Conservation (phyloP, 345 rosid species). For the Acer negundo region DNA sequence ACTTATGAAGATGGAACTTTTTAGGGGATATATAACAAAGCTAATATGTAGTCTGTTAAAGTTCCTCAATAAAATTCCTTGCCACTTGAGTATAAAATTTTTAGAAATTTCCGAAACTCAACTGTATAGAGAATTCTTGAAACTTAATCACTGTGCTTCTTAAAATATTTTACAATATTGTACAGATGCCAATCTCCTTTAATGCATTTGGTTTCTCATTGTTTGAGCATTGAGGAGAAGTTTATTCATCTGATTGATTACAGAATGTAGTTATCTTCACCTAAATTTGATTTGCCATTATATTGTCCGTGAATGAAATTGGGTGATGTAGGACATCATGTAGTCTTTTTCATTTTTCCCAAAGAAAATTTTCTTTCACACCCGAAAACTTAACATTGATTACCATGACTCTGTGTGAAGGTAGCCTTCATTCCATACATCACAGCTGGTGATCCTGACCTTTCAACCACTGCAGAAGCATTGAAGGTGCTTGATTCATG, state of each 20-base stretch:
- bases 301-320: neutral
- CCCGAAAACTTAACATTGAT: neutral
- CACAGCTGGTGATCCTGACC: constrained; percentile 98
- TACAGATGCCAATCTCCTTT: neutral
- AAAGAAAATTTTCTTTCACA: neutral
- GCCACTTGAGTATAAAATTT: neutral
- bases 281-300: constrained; percentile 6
- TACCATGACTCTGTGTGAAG: constrained; percentile 37
- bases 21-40: neutral
- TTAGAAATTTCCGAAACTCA: neutral
- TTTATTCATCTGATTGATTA: neutral
- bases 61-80: neutral
- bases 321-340: neutral
- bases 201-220: neutral
- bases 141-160: neutral
- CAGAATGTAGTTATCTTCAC: neutral
- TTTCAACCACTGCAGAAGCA: constrained; percentile 88
- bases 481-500: constrained; percentile 74
- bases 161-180: neutral
- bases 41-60: neutral
- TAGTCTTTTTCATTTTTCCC: neutral
- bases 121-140: neutral
- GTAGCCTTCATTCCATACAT: constrained; percentile 87
- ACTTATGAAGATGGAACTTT: neutral
- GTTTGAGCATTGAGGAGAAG: neutral